Base-by-base conservation (phyloP, 2,329 filamentous ascomycete genomes). In the Sclerotinia subarctica region DNA sequence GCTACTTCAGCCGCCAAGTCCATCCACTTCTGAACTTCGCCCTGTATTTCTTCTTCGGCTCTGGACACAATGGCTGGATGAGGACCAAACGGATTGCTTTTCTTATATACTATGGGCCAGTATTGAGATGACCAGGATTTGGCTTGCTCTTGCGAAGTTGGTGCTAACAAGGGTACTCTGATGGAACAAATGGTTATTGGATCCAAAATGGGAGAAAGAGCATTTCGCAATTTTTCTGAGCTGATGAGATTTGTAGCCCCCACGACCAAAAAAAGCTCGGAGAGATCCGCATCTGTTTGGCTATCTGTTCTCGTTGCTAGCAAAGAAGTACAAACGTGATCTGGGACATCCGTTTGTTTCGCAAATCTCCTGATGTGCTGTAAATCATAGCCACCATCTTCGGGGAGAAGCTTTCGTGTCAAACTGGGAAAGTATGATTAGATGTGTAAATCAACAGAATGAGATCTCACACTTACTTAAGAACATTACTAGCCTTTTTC, bases 31-130 rank as follows among this genome's bases (percentile, higher is more conserved):
- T 84, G 83, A 1, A 87, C 86, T 71, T 90, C 85, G 57, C 84
- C 80, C 68, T 84, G 83, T 64, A 96, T 86, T 69, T 92, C 88
- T 17, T 88, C 85, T 51, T 90, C 89, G 38, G 89, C 88, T 69
- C 90, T 87, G 53, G 85, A 82, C 67, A 94, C 87, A 76, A 91
- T 86, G 75, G 88, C 87, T 70, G 92, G 92, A 76, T 96, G 92
- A 24, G 92, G 92, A 5, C 92, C 92, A 69, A 94, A 91, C 2
- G 92, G 92, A 76, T 95, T 95, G 72, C 90, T 94, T 81, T 93
- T 93, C 71, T 92, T 90, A 80, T 95, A 96, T 60, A 94, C 87
- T 1, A 89, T 90, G 17, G 92, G 92, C 92, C 92, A 96, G 78
- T 92, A 94, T 73, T 89, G 84, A 46, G 85, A 82, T 35, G 88